Conservation (phyloP, 2,329 filamentous ascomycete species). For the Talaromyces rugulosus region DNA sequence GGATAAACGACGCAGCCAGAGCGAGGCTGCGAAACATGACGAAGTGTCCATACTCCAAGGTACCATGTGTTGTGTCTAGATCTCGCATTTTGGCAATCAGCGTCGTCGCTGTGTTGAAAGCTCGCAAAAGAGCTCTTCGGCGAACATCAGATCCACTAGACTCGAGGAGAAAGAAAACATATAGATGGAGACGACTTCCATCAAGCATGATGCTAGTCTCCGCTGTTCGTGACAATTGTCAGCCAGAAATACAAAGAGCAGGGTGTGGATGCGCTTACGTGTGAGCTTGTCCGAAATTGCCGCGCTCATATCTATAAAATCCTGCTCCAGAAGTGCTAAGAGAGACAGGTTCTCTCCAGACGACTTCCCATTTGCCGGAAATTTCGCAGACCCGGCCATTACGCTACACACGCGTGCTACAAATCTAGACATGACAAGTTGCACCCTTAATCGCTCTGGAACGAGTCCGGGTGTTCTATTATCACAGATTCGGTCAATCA, state of each 20-base stretch:
- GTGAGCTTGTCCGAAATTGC: neutral
- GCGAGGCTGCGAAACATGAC: neutral
- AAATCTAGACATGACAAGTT: constrained; percentile 13
- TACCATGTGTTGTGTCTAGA: neutral
- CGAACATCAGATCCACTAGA: constrained; percentile 1
- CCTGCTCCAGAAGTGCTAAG: constrained; percentile 7
- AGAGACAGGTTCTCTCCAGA: constrained; percentile 4
- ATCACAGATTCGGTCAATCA: constrained; percentile 7
- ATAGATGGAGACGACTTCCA: constrained; percentile 7
- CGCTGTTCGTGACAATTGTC: neutral
- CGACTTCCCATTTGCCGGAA: neutral
- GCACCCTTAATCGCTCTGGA: constrained; percentile 4
- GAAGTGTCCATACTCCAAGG: neutral
- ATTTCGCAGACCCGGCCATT: constrained; percentile 5
- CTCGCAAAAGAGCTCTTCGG: constrained; percentile 8
- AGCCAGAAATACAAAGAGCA: neutral
- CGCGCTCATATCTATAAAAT: constrained; percentile 2
- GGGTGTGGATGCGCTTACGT: neutral
- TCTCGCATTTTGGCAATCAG: neutral
- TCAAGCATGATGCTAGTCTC: constrained; percentile 7
- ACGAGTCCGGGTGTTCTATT: neutral
- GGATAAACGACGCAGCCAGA: constrained; percentile 5
- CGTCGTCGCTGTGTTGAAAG: neutral
- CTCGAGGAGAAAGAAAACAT: constrained; percentile 8
- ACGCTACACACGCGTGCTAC: constrained; percentile 8